Evolutionary conservation across 169 alveolate genomes (phyloP), one percentile per base, ranked within the genome.

Genomic region (Eimeria necatrix): DNA sequence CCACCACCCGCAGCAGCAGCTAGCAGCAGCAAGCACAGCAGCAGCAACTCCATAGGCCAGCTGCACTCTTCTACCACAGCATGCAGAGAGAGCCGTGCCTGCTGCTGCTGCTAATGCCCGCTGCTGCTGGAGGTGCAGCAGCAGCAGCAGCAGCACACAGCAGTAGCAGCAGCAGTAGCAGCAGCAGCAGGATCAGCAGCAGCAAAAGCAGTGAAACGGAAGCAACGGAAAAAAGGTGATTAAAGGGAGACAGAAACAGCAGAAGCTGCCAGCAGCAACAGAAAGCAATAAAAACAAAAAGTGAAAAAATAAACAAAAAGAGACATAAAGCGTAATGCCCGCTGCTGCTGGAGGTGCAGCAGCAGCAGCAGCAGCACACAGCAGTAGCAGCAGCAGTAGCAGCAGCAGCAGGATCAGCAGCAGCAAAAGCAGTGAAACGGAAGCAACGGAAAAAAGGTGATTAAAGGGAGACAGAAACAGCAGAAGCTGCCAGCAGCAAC

Each of bases 221-320:
- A 32, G 84, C 18, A 73, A 73, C 14, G 14, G 84, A 73, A 9
- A 53, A 7, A 53, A 53, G 7, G 64, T 6, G 84, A 32, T 18
- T 6, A 32, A 73, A 18, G 56, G 24, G 48, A 8, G n/a, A 73
- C 56, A 32, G 24, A 22, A 73, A 51, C 10, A 32, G 24, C 56
- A 73, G 84, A 22, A 32, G 84, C 56, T 18, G 84, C 18, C 84
- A 32, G 84, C 6, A 32, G 84, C 7, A 14, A 73, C 53, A 73
- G 53, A 73, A 5, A 18, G 84, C 10, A 7, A 73, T 22, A 73
- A 12, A 32, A 22, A 32, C 48, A 8, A 22, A 73, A 18, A 20
- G 41, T 10, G 76, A n/a, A 10, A n/a, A n/a, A 9, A n/a, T 56
- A 56, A 9, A 56, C 64, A 68, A 8, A n/a, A n/a, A 64, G 46